These are phyloP conservation scores for Penicillium corylophilum DNA, from an alignment of 2,329 filamentous ascomycete species.

Conservation along the genomic window DNA sequence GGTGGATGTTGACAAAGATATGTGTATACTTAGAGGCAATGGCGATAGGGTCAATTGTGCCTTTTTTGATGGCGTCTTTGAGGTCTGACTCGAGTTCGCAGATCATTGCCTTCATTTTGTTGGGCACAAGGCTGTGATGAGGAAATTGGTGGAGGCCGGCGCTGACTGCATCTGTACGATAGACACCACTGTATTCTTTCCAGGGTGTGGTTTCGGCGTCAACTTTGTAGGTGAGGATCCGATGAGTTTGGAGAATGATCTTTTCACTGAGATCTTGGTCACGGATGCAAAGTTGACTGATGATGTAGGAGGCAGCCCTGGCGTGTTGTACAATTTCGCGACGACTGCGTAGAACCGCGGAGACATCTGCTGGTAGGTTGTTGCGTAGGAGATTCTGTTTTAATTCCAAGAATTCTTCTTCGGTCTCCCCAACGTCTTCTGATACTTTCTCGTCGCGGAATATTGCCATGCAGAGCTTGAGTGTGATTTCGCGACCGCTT, in stretches of 20 bases:
- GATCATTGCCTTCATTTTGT: conserved; percentile 6
- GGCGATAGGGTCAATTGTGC: conserved; percentile 2
- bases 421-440: conserved; percentile 1
- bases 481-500: not conserved
- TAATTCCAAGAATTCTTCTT: not conserved
- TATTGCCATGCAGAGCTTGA: conserved; percentile 8
- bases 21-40: conserved; percentile 7
- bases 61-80: not conserved
- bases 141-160: conserved; percentile 3
- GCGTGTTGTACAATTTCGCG: conserved; percentile 6
- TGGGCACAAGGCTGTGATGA: not conserved
- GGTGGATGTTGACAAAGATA: conserved; percentile 7
- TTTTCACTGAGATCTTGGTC: not conserved
- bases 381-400: not conserved
- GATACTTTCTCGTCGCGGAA: not conserved
- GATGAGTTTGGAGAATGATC: conserved; percentile 2
- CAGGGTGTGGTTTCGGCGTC: conserved; percentile 1
- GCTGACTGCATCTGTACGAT: not conserved
- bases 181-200: conserved; percentile 2
- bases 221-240: not conserved
- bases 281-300: not conserved
- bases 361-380: not conserved
- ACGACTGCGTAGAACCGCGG: not conserved
- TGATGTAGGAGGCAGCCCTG: not conserved
- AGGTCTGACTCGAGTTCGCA: conserved; percentile 6